Percentiles rank a stretch among this genome's conserved stretches.
Evolutionary conservation across 2,329 filamentous ascomycete species (phyloP).

Genomic region (Verticillium longisporum): DNA sequence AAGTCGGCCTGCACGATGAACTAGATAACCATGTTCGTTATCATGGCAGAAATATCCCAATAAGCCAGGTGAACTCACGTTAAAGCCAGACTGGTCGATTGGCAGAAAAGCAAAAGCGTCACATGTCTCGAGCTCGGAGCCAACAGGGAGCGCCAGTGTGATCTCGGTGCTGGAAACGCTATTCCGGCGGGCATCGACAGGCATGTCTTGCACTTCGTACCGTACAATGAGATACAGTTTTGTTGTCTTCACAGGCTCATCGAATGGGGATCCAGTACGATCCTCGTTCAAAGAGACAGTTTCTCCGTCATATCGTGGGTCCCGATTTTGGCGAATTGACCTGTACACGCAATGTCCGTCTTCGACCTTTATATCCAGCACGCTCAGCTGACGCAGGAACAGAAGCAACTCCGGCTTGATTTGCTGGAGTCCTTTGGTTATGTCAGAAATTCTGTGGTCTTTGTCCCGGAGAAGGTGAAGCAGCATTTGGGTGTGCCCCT

Average conservation of each 20-base stretch:
- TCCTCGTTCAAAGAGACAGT: background rate
- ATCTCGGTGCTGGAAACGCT: background rate
- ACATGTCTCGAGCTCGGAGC: conserved; percentile 4
- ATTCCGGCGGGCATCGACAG: background rate
- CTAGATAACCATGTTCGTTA: conserved; percentile 6
- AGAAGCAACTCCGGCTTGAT: conserved; percentile 18
- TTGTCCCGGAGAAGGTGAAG: background rate
- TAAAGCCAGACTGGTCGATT: conserved; percentile 9
- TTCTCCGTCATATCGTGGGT: background rate
- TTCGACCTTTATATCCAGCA: conserved; percentile 5
- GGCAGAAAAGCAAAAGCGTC: conserved; percentile 16
- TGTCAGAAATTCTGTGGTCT: conserved; percentile 4
- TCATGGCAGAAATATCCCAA: conserved; percentile 1
- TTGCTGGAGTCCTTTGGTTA: conserved; percentile 8
- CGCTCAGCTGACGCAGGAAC: conserved; percentile 16
- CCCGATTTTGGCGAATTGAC: background rate
- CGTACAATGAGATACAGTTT: background rate
- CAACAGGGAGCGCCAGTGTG: conserved; percentile 16
- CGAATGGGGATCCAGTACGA: background rate
- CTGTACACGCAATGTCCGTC: background rate
- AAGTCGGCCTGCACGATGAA: conserved; percentile 21
- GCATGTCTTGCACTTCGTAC: conserved; percentile 1
- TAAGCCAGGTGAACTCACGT: conserved; percentile 14
- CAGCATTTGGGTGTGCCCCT: conserved; percentile 1
- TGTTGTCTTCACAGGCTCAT: conserved; percentile 4